Conservation (phyloP, 805 yeast genomes). For the Candida quercuum region DNA sequence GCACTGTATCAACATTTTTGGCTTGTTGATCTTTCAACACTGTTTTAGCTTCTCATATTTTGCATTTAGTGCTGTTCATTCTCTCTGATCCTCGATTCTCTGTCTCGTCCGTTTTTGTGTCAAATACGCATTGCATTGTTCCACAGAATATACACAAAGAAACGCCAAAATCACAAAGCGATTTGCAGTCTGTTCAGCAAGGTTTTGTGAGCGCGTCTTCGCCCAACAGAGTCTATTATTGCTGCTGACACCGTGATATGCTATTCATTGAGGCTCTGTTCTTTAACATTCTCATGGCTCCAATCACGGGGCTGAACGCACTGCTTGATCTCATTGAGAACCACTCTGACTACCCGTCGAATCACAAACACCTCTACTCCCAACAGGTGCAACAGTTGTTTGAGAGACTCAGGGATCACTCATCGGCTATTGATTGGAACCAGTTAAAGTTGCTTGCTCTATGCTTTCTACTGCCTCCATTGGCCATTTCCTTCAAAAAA, state of each 20-base stretch:
- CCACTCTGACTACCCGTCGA: conserved; percentile 3
- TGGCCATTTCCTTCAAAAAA: conserved; percentile 3
- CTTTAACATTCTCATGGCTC: conserved; percentile 2
- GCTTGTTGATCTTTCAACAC: too few relatives aligned
- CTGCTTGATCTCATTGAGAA: conserved; percentile 3
- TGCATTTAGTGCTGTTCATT: too few relatives aligned
- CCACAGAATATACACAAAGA: too few relatives aligned
- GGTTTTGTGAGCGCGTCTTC: too few relatives aligned
- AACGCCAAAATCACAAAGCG: too few relatives aligned
- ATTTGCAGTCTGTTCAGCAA: too few relatives aligned
- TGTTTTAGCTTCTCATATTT: too few relatives aligned
- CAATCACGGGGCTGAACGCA: conserved; percentile 2
- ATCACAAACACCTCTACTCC: background rate
- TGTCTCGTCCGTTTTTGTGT: too few relatives aligned
- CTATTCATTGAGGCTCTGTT: background rate
- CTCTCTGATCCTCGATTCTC: too few relatives aligned
- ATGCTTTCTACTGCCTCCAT: conserved; percentile 3
- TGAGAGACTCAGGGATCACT: background rate
- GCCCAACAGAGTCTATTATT: too few relatives aligned
- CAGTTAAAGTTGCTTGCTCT: background rate
- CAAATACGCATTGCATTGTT: too few relatives aligned
- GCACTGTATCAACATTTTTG: too few relatives aligned
- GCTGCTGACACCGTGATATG: background rate
- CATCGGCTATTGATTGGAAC: background rate
- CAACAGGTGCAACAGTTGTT: background rate